phyloP scores from a whole-genome alignment of 306 rosid species.

The Trifolium subterraneum region DNA sequence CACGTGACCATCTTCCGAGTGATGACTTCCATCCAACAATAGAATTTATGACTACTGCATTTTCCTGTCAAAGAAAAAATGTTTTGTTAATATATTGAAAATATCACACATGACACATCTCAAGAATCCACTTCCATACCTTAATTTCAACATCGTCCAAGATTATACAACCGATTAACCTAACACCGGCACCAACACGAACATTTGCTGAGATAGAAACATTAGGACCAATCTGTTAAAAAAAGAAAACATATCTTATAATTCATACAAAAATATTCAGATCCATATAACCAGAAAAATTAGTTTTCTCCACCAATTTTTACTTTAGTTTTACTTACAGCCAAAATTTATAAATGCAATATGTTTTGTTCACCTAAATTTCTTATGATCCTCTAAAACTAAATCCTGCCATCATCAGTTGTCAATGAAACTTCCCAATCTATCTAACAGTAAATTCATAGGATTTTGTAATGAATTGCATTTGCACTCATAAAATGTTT shows the following conservation, averaged over 20 bases:
- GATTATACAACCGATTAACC: conserved; percentile 83
- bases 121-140: conserved; percentile 48
- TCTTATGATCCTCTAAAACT: too few species aligned
- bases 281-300: conserved; percentile 13
- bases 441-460: too few species aligned
- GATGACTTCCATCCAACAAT: conserved; percentile 98
- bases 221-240: conserved; percentile 87
- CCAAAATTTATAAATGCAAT: too few species aligned
- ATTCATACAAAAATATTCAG: conserved; percentile 4
- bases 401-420: too few species aligned
- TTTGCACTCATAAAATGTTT: too few species aligned
- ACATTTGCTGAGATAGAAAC: conserved; percentile 97
- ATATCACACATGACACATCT: neutral
- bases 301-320: neutral
- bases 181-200: conserved; percentile 85
- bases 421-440: too few species aligned
- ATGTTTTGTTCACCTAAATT: too few species aligned
- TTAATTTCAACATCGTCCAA: conserved; percentile 89
- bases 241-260: conserved; percentile 18
- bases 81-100: conserved; percentile 19
- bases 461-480: too few species aligned
- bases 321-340: too few species aligned
- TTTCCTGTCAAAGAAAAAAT: conserved; percentile 65
- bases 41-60: conserved; percentile 78
- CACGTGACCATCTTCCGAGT: conserved; percentile 91